Evolutionary conservation across 2,329 filamentous ascomycete species (phyloP).

Genomic region (Orbilia brochopaga): DNA sequence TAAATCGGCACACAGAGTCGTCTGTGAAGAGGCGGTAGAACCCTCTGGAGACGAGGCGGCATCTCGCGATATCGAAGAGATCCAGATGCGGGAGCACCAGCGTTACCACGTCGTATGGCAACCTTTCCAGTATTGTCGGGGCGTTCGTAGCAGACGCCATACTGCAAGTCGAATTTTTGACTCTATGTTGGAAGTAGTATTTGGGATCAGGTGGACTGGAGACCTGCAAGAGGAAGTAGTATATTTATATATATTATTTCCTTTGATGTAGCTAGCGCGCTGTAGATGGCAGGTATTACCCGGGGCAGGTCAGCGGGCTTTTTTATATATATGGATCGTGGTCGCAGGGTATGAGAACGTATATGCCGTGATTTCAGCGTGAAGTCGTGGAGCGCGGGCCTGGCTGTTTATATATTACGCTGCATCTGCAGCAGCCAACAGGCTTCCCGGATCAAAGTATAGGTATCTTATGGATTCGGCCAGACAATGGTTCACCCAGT

Average conservation of each 20-base stretch:
- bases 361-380: not conserved
- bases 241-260: no score
- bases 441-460: no score
- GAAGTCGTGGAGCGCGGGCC: not conserved
- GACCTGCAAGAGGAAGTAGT: not conserved
- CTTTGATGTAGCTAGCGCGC: no score
- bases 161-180: constrained; percentile 1
- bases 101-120: constrained; percentile 35
- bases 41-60: constrained; percentile 39
- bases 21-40: constrained; percentile 46
- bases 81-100: constrained; percentile 33
- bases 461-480: no score
- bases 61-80: constrained; percentile 48
- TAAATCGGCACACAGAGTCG: constrained; percentile 39
- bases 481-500: no score
- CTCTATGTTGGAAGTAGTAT: not conserved
- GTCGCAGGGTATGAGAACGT: not conserved
- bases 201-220: not conserved
- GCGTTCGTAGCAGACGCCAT: constrained; percentile 13
- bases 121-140: constrained; percentile 22
- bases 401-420: not conserved
- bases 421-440: no score
- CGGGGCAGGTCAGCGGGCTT: no score
- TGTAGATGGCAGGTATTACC: no score
- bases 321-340: not conserved